Percentiles rank a stretch among this genome's conserved stretches.
Evolutionary conservation across 495 filamentous ascomycete genomes (phyloP).

Genomic region (Aspergillus sclerotiicarbonarius): DNA sequence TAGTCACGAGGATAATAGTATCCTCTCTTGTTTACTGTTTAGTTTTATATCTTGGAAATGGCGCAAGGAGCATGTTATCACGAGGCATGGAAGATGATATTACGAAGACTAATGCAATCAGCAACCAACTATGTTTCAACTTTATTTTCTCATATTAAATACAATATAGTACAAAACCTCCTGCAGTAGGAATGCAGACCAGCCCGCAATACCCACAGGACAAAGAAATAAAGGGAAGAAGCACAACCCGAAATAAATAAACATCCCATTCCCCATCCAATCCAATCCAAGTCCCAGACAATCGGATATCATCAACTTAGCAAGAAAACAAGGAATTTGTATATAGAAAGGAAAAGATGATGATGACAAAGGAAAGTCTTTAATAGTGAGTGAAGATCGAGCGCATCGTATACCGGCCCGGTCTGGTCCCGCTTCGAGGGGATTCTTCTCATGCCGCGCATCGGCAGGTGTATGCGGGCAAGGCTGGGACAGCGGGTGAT

Average conservation of each 20-base stretch:
- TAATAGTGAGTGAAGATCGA: too few relatives aligned
- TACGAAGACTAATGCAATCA: too few relatives aligned
- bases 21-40: too few relatives aligned
- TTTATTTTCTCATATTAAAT: too few relatives aligned
- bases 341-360: neutral
- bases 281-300: too few relatives aligned
- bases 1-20: too few relatives aligned
- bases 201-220: neutral
- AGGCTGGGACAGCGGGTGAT: neutral
- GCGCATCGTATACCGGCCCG: neutral
- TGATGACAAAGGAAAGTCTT: neutral
- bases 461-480: slow-evolving; percentile 9
- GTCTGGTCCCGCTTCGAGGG: neutral
- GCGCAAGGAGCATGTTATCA: too few relatives aligned
- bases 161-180: too few relatives aligned
- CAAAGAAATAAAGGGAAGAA: neutral
- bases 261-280: too few relatives aligned
- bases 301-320: neutral
- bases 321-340: neutral
- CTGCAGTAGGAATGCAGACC: neutral
- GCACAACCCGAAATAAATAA: neutral
- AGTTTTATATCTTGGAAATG: too few relatives aligned
- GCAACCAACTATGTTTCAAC: too few relatives aligned
- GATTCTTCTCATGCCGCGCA: slow-evolving; percentile 1
- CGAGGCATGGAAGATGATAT: too few relatives aligned